Conservation (phyloP, 2,329 filamentous ascomycete genomes). For the Microdochium bolleyi region DNA sequence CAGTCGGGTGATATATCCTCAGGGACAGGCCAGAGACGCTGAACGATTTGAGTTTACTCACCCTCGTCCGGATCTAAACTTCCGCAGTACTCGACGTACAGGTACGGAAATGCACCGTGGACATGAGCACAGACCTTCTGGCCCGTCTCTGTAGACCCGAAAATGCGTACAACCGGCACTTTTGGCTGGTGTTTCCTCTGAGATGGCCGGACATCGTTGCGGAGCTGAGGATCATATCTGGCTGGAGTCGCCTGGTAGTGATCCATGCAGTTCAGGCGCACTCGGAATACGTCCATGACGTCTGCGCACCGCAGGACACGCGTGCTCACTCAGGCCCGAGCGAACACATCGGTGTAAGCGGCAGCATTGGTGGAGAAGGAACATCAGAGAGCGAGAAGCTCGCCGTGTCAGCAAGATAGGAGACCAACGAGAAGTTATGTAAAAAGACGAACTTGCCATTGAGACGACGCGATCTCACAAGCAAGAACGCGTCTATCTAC, state of each 20-base stretch:
- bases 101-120: slow-evolving; percentile 90
- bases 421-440: too few relatives aligned
- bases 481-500: too few relatives aligned
- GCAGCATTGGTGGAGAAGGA: too few relatives aligned
- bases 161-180: slow-evolving; percentile 81
- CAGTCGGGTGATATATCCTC: background rate
- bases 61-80: slow-evolving; percentile 58
- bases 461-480: too few relatives aligned
- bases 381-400: too few relatives aligned
- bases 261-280: slow-evolving; percentile 93
- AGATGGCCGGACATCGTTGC: slow-evolving; percentile 52
- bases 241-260: slow-evolving; percentile 80
- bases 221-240: slow-evolving; percentile 71
- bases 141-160: slow-evolving; percentile 87
- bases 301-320: slow-evolving; percentile 6
- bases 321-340: background rate
- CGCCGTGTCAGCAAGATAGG: too few relatives aligned
- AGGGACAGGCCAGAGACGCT: slow-evolving; percentile 5
- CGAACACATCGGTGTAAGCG: background rate
- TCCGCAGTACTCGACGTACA: slow-evolving; percentile 83
- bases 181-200: slow-evolving; percentile 57
- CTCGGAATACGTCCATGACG: slow-evolving; percentile 66
- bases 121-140: slow-evolving; percentile 96
- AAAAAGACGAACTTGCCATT: too few relatives aligned
- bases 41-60: slow-evolving; percentile 29